Evolutionary conservation across 352 stramenopile genomes (phyloP).

Genomic region (Pythium guiyangense): DNA sequence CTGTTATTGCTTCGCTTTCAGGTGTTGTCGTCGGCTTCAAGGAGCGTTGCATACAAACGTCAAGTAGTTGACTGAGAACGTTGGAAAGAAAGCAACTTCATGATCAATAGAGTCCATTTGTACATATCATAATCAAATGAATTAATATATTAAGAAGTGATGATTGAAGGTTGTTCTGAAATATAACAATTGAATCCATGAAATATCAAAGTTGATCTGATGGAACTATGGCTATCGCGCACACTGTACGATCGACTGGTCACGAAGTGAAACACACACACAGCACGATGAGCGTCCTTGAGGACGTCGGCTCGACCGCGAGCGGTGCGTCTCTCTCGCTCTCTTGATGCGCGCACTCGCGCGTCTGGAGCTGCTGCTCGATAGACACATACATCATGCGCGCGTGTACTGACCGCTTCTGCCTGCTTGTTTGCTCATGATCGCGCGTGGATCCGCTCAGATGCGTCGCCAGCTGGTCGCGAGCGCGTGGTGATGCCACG

Average conservation of each 20-base stretch:
- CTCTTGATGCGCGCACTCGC: too few species aligned
- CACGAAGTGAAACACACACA: neutral
- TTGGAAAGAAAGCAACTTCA: neutral
- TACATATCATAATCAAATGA: neutral
- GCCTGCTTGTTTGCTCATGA: neutral
- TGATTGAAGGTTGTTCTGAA: neutral
- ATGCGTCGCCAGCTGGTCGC: conserved; percentile 12
- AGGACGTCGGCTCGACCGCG: conserved; percentile 21
- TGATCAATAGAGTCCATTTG: neutral
- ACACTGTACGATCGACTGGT: too few species aligned
- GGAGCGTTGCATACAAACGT: neutral
- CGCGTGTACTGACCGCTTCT: too few species aligned
- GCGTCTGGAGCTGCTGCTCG: neutral
- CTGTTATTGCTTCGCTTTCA: neutral
- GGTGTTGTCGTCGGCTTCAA: too few species aligned
- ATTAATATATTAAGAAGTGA: neutral
- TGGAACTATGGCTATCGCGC: neutral
- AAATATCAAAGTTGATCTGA: neutral
- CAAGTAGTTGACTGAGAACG: neutral
- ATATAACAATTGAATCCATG: neutral
- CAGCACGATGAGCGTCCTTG: conserved; percentile 23
- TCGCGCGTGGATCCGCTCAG: conserved; percentile 1
- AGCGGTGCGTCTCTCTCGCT: conserved; percentile 15
- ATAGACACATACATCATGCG: neutral
- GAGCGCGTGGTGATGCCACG: conserved; percentile 10